phyloP scores from a whole-genome alignment of 2,329 filamentous ascomycete species.

The Ophiostoma himal-ulmi region DNA sequence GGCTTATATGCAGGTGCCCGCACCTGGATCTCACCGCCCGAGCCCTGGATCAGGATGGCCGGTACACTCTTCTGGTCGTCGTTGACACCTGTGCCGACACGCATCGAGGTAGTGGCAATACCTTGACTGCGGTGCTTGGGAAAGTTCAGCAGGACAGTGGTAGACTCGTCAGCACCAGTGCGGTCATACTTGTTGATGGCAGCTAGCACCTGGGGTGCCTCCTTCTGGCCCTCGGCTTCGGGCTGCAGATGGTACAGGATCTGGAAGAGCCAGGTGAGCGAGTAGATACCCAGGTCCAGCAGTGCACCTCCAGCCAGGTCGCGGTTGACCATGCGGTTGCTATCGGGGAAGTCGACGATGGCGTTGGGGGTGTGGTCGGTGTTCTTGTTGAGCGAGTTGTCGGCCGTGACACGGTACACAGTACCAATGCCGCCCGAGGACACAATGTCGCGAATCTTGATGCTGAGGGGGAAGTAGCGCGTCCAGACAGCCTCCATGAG shows the following conservation, averaged over 20 bases:
- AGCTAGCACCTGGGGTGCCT: conserved; percentile 61
- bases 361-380: conserved; percentile 39
- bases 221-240: conserved; percentile 44
- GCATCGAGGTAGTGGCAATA: conserved; percentile 62
- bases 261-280: conserved; percentile 86
- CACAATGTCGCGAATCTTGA: conserved; percentile 64
- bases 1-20: conserved; percentile 66
- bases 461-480: conserved; percentile 76
- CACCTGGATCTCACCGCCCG: conserved; percentile 76
- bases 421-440: conserved; percentile 50
- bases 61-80: conserved; percentile 48
- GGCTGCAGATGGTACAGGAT: conserved; percentile 76
- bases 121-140: conserved; percentile 63
- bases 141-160: conserved; percentile 72
- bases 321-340: conserved; percentile 73
- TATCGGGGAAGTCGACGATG: conserved; percentile 51
- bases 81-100: conserved; percentile 56
- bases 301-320: conserved; percentile 77
- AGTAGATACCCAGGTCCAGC: conserved; percentile 82
- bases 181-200: conserved; percentile 62
- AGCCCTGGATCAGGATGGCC: conserved; percentile 72
- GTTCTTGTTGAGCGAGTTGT: conserved; percentile 56
- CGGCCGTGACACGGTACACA: conserved; percentile 56
- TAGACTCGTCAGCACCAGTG: conserved; percentile 71
- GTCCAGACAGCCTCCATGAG: conserved; percentile 90